Evolutionary conservation across 345 rosid species (phyloP), one percentile per base, ranked within the genome.

Genomic region (Euphorbia tirucalli): DNA sequence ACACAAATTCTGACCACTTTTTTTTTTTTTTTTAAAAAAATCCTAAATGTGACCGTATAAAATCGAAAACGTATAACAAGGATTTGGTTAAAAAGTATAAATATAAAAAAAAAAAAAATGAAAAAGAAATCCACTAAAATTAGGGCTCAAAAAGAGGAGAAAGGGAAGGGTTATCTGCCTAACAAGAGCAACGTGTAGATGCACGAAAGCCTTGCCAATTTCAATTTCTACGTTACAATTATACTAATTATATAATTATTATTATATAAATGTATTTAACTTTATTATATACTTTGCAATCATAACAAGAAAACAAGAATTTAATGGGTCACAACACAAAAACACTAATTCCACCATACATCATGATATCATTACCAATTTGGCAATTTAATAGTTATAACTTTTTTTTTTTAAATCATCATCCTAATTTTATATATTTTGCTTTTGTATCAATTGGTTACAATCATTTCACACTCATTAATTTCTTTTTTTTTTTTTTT

Each of bases 101-200:
- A 57, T 57, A n/a, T n/a, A n/a, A n/a, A n/a, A 57, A 57, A 57
- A 14, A 58, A 58, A 13, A 4, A 31, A 8, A 21, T 21, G 27
- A 65, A 46, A 44, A 25, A 66, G 22, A 18, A 49, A 19, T 6
- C 43, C 58, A 66, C 70, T 66, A 66, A 48, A n/a, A 48, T 27
- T 25, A 31, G 19, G 70, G 70, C 70, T 48, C 5, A 11, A 66
- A 48, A 66, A 10, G 18, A 30, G 70, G 70, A 44, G 69, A 65
- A 49, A 66, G 35, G 19, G 28, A 66, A 28, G 58, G 70, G 52
- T 16, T 21, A 11, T 41, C 31, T 5, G 27, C 46, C 24, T 18
- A 59, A 59, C 14, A 59, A 11, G 11, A 55, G 16, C 49, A 35
- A 37, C 37, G 35, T 25, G 46, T 35, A 24, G 22, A 32, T 7